Base-by-base conservation (phyloP, 1,284 basidiomycete species). In the Pascua guehoae region DNA sequence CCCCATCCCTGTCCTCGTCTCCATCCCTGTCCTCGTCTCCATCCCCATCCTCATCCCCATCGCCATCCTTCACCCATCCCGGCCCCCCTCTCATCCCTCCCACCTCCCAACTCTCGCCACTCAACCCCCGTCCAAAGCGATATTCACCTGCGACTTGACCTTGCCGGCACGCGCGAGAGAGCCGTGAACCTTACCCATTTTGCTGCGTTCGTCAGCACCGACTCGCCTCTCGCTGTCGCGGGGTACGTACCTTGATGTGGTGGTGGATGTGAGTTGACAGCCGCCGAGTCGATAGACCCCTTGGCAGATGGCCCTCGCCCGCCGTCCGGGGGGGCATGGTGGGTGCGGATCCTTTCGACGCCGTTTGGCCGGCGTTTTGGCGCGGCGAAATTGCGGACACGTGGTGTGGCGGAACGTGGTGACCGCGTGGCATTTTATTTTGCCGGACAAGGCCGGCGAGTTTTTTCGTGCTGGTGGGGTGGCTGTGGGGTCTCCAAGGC, bases 111-210 rank as follows among this genome's bases (percentile, higher is more conserved):
- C 17, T 50, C 41, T 12, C 49, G 42, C 45, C 12, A 17, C 12
- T 46, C 51, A 32, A 32, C 7, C 24, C 24, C 7, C 24, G 24
- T 7, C 14, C 46, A 45, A 51, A 50, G 8, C 41, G 48, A 55
- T 54, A 68, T 69, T 66, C 65, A 75, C 73, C 82, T 96, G 92
- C 72, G 89, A 91, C 84, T 91, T 96, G 86, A 98, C 94, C 87
- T 98, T 97, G 81, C 93, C 94, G 80, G 93, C 94, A 86, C 95
- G 94, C 81, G 94, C 94, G 82, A 98, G 92, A 78, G 94, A 97
- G 81, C 95, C 94, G 89, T 98, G 94, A 82, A 97, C 95, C 77
- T 82, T 82, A 73, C 81, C 81, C 81, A 81, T 82, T 50, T 59
- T 76, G 74, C 65, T 71, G 54, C 9, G 50, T 24, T 52, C 49